Percentiles rank a stretch among this genome's conserved stretches.
Evolutionary conservation across 2,329 filamentous ascomycete species (phyloP).

Genomic region (Keithomyces neogunnii): DNA sequence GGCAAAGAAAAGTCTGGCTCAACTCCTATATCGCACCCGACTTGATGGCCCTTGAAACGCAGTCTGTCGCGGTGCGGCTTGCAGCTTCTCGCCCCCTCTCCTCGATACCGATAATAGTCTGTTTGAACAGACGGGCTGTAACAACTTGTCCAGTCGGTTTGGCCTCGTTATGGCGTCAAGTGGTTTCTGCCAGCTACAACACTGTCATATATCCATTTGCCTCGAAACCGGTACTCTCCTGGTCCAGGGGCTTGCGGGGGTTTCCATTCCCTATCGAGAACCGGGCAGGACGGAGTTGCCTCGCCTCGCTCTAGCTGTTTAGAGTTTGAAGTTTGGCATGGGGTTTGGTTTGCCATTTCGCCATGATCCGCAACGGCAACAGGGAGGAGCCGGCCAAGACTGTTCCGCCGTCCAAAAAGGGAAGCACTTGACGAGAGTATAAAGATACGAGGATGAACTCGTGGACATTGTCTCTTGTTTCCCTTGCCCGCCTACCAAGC

Average conservation of each 20-base stretch:
- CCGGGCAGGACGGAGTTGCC: no score
- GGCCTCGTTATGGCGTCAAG: not conserved
- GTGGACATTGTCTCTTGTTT: not conserved
- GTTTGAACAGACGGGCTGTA: not conserved
- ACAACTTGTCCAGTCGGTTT: not conserved
- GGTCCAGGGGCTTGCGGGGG: no score
- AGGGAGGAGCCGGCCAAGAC: not conserved
- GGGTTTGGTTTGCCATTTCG: not conserved
- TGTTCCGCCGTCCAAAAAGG: not conserved
- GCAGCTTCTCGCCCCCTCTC: not conserved
- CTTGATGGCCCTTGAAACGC: conserved; percentile 1
- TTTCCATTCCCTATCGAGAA: no score
- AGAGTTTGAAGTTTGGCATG: not conserved
- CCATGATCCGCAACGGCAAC: not conserved
- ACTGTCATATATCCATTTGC: no score
- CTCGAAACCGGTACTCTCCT: no score
- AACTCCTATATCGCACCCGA: not conserved
- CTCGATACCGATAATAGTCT: not conserved
- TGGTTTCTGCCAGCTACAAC: not conserved
- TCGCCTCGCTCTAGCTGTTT: no score
- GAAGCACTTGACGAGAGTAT: conserved; percentile 3
- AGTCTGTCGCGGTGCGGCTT: not conserved
- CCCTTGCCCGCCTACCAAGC: conserved; percentile 2
- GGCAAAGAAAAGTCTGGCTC: no score
- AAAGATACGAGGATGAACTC: conserved; percentile 3